Evolutionary conservation across 108 stramenopile species (phyloP).

Genomic region (Chaetoceros tenuissimus): DNA sequence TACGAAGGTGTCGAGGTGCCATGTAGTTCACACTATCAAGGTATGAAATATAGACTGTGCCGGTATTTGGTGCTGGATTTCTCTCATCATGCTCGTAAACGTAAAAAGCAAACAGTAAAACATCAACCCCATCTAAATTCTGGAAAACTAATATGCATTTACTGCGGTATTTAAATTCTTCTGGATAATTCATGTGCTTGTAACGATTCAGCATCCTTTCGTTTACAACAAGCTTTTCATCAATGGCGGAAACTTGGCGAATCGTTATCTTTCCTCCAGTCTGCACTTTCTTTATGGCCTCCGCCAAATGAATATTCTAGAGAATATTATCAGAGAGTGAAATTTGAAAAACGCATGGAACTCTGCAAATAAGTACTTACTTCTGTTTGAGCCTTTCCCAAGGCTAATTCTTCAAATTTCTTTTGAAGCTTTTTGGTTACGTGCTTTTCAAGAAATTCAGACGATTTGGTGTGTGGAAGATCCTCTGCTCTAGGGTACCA

Average conservation of each 20-base stretch:
- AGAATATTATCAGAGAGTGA: no score
- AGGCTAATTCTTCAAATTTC: conserved; percentile 46
- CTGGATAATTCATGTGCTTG: conserved; percentile 50
- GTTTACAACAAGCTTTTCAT: conserved; percentile 61
- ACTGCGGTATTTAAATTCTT: conserved; percentile 77
- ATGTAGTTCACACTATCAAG: conserved; percentile 94
- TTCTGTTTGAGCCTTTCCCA: conserved; percentile 64
- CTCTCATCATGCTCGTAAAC: conserved; percentile 97
- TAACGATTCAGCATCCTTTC: conserved; percentile 66
- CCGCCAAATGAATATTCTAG: not conserved
- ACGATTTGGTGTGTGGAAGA: conserved; percentile 74
- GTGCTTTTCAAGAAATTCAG: conserved; percentile 71
- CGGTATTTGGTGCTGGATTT: conserved; percentile 88
- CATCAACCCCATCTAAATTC: conserved; percentile 90
- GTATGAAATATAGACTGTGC: conserved; percentile 92
- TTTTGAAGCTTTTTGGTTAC: conserved; percentile 42
- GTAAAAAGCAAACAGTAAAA: conserved; percentile 94
- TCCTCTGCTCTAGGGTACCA: conserved; percentile 63
- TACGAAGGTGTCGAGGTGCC: conserved; percentile 74
- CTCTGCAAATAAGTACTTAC: conserved; percentile 27
- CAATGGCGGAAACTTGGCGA: conserved; percentile 52
- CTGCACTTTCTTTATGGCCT: conserved; percentile 40
- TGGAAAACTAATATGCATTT: conserved; percentile 93
- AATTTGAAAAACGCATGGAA: no score
- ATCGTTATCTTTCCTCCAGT: conserved; percentile 45